Evolutionary conservation across 768 basidiomycete species (phyloP), one percentile per base, ranked within the genome.

Genomic region (Hebeloma cylindrosporum): DNA sequence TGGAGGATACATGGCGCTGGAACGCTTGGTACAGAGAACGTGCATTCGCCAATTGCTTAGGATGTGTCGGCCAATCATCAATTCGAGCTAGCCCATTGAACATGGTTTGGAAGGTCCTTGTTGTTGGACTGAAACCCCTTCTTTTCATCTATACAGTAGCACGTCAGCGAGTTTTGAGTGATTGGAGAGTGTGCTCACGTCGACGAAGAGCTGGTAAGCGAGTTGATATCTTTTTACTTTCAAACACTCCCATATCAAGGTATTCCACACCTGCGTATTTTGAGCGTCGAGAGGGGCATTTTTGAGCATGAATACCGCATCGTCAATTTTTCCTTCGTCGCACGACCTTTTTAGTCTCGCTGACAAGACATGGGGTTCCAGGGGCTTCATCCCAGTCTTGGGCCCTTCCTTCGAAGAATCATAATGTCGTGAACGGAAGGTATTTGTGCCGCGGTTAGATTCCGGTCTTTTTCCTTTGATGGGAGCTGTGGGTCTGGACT

Each of bases 241-340:
- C 69, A 87, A 67, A 36, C 77, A 75, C 40, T 81, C 74, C 68
- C 75, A 79, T 28, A 93, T 83, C 54, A 92, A 60, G 2, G 82
- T 87, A 52, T 90, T 90, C 90, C 90, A 93, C 5, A 85, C 81
- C 8, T 75, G 71, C 1, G 78, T 69, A 52, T 89, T 91, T 57
- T 88, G 85, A 0, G 88, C 83, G 52, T 84, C 85, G 36, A 78
- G 67, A 17, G 90, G 87, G 14, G 82, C 68, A 28, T 74, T 79
- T 57, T 84, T 78, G n/a, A 93, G 71, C 64, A 81, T 76, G 18
- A 69, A 59, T 3, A 88, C 71, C 0, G 90, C 90, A 2, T 72
- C 73, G 40, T 83, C 79, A 25, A 87, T 30, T 40, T 82, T 72
- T 8, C 75, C 79, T 8, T 66, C 60, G 8, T 75, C 68, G 42